Evolutionary conservation across 129 eudicot genomes (phyloP).

Genomic region (Helianthus tuberosus): DNA sequence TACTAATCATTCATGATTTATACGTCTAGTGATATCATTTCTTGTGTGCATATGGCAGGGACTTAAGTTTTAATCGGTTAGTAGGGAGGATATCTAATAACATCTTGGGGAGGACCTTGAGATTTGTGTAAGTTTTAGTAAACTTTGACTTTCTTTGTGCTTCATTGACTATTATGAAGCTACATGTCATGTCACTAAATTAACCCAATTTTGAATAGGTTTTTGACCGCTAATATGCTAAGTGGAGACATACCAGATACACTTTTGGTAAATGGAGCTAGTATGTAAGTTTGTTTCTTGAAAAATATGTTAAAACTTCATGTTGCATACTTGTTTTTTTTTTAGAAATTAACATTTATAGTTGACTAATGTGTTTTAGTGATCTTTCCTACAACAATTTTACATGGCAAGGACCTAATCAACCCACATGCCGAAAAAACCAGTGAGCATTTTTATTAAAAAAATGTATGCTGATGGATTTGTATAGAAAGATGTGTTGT

Average conservation of each 20-base stretch:
- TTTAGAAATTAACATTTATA: not conserved
- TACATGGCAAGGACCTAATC: constrained; percentile 70
- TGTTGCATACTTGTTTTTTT: not conserved
- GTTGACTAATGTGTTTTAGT: constrained; percentile 42
- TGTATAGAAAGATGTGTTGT: not conserved
- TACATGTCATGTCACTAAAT: too few species aligned
- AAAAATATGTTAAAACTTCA: not conserved
- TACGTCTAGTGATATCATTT: not conserved
- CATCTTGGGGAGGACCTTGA: constrained; percentile 55
- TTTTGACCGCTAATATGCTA: constrained; percentile 68
- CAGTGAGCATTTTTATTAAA: constrained; percentile 38
- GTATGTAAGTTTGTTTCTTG: constrained; percentile 51
- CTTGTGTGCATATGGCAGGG: constrained; percentile 46
- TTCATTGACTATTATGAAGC: not conserved
- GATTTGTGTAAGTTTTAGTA: constrained; percentile 53
- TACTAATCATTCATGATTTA: not conserved
- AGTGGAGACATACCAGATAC: constrained; percentile 69
- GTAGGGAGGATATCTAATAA: constrained; percentile 57
- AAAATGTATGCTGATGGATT: not conserved
- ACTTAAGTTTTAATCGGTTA: constrained; percentile 69
- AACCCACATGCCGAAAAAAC: constrained; percentile 56
- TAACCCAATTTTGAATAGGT: constrained; percentile 51
- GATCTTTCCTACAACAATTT: constrained; percentile 90
- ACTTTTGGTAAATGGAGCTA: constrained; percentile 65
- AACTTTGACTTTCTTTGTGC: too few species aligned